Percentiles rank a stretch among this genome's conserved stretches.
Evolutionary conservation across 306 rosid genomes (phyloP).

Genomic region (Gynostemma pentaphyllum): DNA sequence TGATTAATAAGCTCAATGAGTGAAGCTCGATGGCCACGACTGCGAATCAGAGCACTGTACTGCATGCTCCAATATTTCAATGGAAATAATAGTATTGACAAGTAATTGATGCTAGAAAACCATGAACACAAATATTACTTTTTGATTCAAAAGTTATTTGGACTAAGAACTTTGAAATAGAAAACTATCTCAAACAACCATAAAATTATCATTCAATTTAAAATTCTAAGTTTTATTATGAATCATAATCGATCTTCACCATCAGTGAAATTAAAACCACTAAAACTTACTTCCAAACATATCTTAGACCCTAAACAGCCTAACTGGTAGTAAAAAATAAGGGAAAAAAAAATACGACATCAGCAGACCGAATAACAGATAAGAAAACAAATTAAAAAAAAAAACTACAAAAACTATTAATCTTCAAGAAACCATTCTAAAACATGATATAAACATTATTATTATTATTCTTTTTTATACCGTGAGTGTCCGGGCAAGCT

Average conservation of each 20-base stretch:
- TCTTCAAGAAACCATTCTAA: no score
- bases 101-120: neutral
- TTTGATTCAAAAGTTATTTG: conserved; percentile 3
- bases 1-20: conserved; percentile 83
- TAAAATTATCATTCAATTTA: neutral
- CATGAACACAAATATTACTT: neutral
- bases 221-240: neutral
- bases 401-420: no score
- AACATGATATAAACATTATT: no score
- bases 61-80: conserved; percentile 38
- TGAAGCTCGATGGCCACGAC: conserved; percentile 55
- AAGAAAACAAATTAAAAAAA: no score
- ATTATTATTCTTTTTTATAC: no score
- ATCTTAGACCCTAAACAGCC: no score
- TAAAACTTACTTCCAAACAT: no score
- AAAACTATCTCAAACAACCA: conserved; percentile 1
- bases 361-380: no score
- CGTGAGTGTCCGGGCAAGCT: no score
- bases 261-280: no score
- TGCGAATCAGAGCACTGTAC: conserved; percentile 64
- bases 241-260: neutral
- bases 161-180: neutral
- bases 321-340: no score
- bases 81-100: conserved; percentile 14
- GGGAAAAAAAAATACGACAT: no score